phyloP scores from a whole-genome alignment of 192 early-diverging fungal genomes.

The Rhizophagus clarus region DNA sequence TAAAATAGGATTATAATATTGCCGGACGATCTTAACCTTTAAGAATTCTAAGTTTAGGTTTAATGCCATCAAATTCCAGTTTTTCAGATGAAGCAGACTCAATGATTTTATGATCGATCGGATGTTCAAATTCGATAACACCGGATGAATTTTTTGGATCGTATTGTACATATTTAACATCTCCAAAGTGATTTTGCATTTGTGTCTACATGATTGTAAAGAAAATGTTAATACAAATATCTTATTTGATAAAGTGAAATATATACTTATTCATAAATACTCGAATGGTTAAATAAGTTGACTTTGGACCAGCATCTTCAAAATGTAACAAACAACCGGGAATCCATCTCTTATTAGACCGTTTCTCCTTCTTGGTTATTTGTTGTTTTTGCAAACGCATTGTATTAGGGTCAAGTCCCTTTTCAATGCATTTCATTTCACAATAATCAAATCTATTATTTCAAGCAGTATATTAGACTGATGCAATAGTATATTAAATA shows the following conservation, averaged over 20 bases:
- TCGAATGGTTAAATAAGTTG: background rate
- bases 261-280: background rate
- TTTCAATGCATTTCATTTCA: slow-evolving; percentile 44
- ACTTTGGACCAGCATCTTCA: background rate
- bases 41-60: background rate
- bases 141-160: background rate
- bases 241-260: too few relatives aligned
- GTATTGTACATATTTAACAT: background rate
- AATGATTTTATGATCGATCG: background rate
- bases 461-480: background rate
- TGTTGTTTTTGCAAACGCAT: slow-evolving; percentile 3
- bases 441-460: slow-evolving; percentile 41
- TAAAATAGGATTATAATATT: background rate
- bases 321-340: background rate
- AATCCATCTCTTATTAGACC: background rate
- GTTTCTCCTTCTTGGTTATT: background rate
- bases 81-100: background rate
- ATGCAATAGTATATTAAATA: background rate
- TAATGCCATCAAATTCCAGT: background rate
- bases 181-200: background rate
- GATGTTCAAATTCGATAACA: background rate
- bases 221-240: background rate
- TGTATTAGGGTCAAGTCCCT: slow-evolving; percentile 44
- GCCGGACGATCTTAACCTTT: background rate
- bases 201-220: background rate